Base-by-base conservation (phyloP, 2,329 filamentous ascomycete genomes). In the Endothia cerciana region DNA sequence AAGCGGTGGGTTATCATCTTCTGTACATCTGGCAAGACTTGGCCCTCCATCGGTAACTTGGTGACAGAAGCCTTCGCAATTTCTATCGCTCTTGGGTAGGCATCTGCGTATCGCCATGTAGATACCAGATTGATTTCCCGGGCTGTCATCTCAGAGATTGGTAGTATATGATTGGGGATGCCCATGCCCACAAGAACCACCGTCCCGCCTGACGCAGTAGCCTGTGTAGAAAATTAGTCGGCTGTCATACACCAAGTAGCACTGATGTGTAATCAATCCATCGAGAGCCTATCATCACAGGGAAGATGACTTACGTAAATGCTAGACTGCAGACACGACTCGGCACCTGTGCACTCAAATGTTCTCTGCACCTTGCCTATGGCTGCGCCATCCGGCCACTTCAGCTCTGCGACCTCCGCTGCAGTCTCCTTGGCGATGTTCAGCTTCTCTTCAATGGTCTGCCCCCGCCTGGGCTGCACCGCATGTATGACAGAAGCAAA, bases 401-500 rank as follows among this genome's bases (percentile, higher is more conserved):
- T 41, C 38, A 56, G 41, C 17, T 11, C 19, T 30, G 30, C 25
- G 36, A 63, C 22, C 3, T 56, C 40, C 7, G 10, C 53, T 13
- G 62, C 62, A 63, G 53, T 55, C 51, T 63, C 51, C 38, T 33
- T 58, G 1, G 62, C 62, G n/a, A 47, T 58, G 25, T 0, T 1
- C 0, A 72, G 56, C 28, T 57, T 40, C 30, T 63, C 51, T 25
- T 67, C 49, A 36, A 69, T 10, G 51, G 47, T 59, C 22, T 33
- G 4, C 15, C 38, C 25, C 53, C 41, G 28, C 51, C 10, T 64
- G 0, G 53, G 40, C 17, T 65, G 62, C 62, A 67, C 51, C 13
- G 62, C 68, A 28, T 70, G 65, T 4, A 64, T 71, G 13, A 66
- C 72, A 22, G 71, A 71, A 2, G 65, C 65, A 28, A 71, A 72